These are phyloP conservation scores for Pseudocercospora macadamiae DNA, from an alignment of 2,329 filamentous ascomycete genomes.

Conservation along the genomic window DNA sequence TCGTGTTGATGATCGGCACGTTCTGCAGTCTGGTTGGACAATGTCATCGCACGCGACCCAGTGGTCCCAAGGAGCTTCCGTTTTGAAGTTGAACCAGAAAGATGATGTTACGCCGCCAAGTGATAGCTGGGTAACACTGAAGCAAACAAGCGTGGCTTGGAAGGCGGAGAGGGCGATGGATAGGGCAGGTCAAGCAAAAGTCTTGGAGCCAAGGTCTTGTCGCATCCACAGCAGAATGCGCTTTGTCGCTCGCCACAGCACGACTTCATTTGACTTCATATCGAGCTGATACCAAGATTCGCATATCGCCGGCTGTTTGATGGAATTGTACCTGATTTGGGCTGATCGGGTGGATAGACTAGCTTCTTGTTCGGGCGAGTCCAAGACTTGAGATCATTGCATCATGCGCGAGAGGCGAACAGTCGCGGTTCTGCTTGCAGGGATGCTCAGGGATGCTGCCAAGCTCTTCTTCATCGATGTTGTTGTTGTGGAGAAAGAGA, in stretches of 20 bases:
- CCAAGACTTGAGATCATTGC: no score
- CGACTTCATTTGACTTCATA: constrained; percentile 3
- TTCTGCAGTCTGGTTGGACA: constrained; percentile 4
- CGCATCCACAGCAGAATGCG: constrained; percentile 1
- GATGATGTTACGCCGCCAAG: constrained; percentile 15
- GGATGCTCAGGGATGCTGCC: no score
- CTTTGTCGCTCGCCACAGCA: not conserved
- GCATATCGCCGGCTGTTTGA: constrained; percentile 10
- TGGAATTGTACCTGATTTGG: no score
- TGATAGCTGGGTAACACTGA: constrained; percentile 16
- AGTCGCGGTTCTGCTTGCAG: no score
- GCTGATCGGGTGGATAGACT: no score
- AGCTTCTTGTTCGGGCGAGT: no score
- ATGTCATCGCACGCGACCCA: not conserved
- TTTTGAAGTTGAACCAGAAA: constrained; percentile 2
- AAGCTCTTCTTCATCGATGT: no score
- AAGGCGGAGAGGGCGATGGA: constrained; percentile 2
- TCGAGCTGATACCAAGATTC: constrained; percentile 16
- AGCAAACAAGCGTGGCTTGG: constrained; percentile 17
- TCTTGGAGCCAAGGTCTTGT: constrained; percentile 1
- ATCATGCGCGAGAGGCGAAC: no score
- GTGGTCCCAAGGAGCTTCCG: not conserved
- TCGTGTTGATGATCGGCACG: not conserved
- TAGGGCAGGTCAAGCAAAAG: not conserved
- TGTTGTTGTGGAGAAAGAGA: no score